Evolutionary conservation across 306 rosid species (phyloP).

Genomic region (Vigna reflexopilosa): DNA sequence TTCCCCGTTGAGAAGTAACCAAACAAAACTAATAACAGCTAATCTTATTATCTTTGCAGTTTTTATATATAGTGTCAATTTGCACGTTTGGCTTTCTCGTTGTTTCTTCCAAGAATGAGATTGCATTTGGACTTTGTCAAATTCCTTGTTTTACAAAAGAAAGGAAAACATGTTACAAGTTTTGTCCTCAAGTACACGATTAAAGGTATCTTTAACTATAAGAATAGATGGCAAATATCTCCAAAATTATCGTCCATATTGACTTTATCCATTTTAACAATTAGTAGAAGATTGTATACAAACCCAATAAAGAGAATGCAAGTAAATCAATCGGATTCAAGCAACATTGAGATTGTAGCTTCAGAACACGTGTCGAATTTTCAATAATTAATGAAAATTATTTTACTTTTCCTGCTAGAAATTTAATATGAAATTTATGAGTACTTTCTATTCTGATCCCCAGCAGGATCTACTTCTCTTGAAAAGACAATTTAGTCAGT

Average conservation of each 20-base stretch:
- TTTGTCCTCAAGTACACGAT: constrained; percentile 47
- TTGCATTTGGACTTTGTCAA: constrained; percentile 28
- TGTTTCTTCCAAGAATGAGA: constrained; percentile 44
- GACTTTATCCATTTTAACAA: constrained; percentile 7
- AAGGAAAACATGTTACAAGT: constrained; percentile 14
- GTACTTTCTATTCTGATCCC: neutral
- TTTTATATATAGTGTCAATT: constrained; percentile 23
- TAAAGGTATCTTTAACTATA: constrained; percentile 7
- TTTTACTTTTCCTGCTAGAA: neutral
- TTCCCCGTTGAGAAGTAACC: constrained; percentile 48
- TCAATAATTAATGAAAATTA: neutral
- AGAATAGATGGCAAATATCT: constrained; percentile 6
- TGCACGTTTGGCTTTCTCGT: constrained; percentile 22
- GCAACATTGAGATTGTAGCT: constrained; percentile 2
- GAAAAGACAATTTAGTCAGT: no score
- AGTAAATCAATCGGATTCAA: constrained; percentile 1
- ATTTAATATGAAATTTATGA: neutral
- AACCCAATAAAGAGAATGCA: neutral
- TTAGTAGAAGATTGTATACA: neutral
- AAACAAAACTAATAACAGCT: constrained; percentile 53
- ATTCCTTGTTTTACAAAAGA: constrained; percentile 36
- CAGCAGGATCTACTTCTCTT: neutral
- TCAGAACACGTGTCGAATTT: neutral
- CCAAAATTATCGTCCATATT: constrained; percentile 45
- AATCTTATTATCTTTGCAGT: constrained; percentile 16